Evolutionary conservation across 2,329 filamentous ascomycete genomes (phyloP).

Genomic region (Pseudogymnoascus sp.): DNA sequence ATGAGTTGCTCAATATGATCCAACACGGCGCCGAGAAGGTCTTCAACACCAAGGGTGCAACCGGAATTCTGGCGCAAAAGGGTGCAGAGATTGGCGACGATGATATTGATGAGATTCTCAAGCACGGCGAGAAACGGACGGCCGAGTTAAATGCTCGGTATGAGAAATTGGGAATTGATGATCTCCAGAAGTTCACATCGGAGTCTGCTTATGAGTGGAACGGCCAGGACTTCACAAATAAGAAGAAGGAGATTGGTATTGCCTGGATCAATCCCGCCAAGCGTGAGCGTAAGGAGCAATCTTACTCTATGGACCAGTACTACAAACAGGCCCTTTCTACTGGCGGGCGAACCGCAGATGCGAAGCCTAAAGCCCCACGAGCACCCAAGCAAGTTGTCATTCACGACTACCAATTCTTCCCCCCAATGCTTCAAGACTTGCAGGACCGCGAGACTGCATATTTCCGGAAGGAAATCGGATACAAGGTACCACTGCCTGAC

Average conservation of each 20-base stretch:
- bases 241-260: slow-evolving; percentile 85
- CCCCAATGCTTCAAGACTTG: slow-evolving; percentile 70
- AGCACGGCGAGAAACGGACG: slow-evolving; percentile 79
- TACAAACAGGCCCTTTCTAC: slow-evolving; percentile 85
- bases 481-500: slow-evolving; percentile 85
- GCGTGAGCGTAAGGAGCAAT: slow-evolving; percentile 95
- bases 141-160: slow-evolving; percentile 88
- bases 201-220: slow-evolving; percentile 99
- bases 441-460: slow-evolving; percentile 95
- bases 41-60: slow-evolving; percentile 65
- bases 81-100: slow-evolving; percentile 66
- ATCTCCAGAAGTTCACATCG: slow-evolving; percentile 94
- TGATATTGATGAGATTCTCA: slow-evolving; percentile 83
- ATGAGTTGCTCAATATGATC: slow-evolving; percentile 95
- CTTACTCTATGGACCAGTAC: slow-evolving; percentile 98
- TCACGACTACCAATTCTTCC: slow-evolving; percentile 98
- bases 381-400: slow-evolving; percentile 87
- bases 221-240: slow-evolving; percentile 85
- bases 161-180: slow-evolving; percentile 92
- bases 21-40: slow-evolving; percentile 96
- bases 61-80: slow-evolving; percentile 51
- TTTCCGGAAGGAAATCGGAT: slow-evolving; percentile 92
- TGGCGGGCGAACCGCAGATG: slow-evolving; percentile 67
- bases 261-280: slow-evolving; percentile 98
- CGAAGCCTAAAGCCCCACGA: slow-evolving; percentile 90